phyloP scores from a whole-genome alignment of 768 basidiomycete genomes.

The Kwoniella dendrophila region DNA sequence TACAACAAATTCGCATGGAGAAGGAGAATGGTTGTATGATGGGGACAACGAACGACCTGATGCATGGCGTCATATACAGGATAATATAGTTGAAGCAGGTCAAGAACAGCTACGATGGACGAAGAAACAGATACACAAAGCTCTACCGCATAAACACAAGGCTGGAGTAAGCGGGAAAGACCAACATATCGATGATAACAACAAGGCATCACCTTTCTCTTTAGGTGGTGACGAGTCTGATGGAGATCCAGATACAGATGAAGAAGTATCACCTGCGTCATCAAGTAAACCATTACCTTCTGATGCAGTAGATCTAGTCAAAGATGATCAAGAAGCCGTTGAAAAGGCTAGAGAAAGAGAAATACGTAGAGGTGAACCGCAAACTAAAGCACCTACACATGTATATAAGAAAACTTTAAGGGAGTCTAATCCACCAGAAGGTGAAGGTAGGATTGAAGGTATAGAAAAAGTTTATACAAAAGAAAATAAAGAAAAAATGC shows the following conservation, averaged over 20 bases:
- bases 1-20: constrained; percentile 16
- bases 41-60: constrained; percentile 45
- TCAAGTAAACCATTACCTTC: constrained; percentile 49
- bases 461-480: constrained; percentile 18
- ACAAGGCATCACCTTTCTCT: constrained; percentile 36
- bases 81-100: constrained; percentile 2
- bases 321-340: constrained; percentile 67
- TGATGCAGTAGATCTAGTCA: constrained; percentile 85
- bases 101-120: constrained; percentile 30
- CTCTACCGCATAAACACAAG: neutral
- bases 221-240: constrained; percentile 38
- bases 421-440: constrained; percentile 1
- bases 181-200: neutral
- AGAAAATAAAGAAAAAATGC: neutral
- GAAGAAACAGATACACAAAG: constrained; percentile 23
- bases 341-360: constrained; percentile 62
- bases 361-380: constrained; percentile 67
- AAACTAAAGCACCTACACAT: constrained; percentile 47
- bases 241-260: constrained; percentile 39
- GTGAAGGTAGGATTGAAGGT: constrained; percentile 17
- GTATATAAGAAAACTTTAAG: constrained; percentile 32
- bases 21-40: constrained; percentile 47
- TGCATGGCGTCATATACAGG: constrained; percentile 32
- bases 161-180: neutral
- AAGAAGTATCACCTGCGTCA: constrained; percentile 29